Evolutionary conservation across 2,329 filamentous ascomycete genomes (phyloP).

Genomic region (Myriosclerotinia curreyana): DNA sequence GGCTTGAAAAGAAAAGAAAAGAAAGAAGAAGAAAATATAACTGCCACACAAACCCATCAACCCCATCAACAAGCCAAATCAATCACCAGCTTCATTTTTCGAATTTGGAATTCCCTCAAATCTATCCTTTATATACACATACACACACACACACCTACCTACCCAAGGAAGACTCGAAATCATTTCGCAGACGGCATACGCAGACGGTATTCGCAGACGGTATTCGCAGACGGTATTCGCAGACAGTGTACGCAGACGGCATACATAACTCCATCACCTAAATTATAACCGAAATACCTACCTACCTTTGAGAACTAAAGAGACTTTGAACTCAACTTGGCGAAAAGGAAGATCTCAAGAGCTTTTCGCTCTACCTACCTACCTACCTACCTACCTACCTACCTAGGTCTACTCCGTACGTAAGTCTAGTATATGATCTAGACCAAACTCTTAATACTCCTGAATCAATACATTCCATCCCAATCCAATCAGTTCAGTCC

Average conservation of each 20-base stretch:
- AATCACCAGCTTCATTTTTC: not conserved
- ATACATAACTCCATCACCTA: not conserved
- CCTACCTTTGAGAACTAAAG: no score
- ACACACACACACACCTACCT: no score
- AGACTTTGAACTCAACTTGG: not conserved
- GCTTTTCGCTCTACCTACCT: not conserved
- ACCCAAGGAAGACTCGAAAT: not conserved
- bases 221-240: not conserved
- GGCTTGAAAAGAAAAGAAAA: not conserved
- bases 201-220: no score
- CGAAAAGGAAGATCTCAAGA: not conserved
- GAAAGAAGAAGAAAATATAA: not conserved
- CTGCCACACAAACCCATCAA: not conserved
- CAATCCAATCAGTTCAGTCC: not conserved
- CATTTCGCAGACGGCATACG: not conserved
- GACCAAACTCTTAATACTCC: not conserved
- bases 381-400: no score
- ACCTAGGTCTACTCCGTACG: no score
- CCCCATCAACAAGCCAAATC: not conserved
- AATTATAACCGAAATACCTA: not conserved
- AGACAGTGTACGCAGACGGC: no score
- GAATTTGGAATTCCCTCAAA: not conserved
- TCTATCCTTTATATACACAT: no score
- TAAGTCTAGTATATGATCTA: constrained; percentile 9
- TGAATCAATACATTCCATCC: not conserved